These are phyloP conservation scores for Monilinia laxa DNA, from an alignment of 2,329 filamentous ascomycete genomes.

Conservation along the genomic window DNA sequence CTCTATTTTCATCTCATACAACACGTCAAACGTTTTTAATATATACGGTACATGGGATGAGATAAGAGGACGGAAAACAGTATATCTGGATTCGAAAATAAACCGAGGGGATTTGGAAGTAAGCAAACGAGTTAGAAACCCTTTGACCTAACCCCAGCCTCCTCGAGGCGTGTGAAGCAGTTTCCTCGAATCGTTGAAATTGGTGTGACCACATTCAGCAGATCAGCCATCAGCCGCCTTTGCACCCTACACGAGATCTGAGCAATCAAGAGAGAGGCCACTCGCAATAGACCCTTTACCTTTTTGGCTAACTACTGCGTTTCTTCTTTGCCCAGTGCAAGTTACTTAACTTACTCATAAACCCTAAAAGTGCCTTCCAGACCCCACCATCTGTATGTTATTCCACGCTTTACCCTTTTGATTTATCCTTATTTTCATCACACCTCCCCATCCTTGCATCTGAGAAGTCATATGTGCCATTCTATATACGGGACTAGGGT, in stretches of 20 bases:
- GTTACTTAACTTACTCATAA: constrained; percentile 18
- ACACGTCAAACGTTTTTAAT: constrained; percentile 6
- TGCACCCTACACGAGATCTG: constrained; percentile 25
- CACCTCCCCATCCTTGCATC: constrained; percentile 35
- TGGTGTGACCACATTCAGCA: constrained; percentile 33
- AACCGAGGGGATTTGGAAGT: background rate
- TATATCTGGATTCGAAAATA: constrained; percentile 4
- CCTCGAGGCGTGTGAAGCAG: constrained; percentile 24
- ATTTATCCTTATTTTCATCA: constrained; percentile 24
- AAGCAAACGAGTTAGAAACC: constrained; percentile 2
- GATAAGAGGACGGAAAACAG: constrained; percentile 3
- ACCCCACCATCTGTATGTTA: constrained; percentile 26
- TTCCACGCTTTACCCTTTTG: constrained; percentile 27
- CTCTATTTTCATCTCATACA: constrained; percentile 3
- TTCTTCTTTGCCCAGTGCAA: constrained; percentile 13
- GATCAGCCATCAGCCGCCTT: constrained; percentile 33
- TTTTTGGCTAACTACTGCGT: constrained; percentile 23
- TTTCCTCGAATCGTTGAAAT: constrained; percentile 27
- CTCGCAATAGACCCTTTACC: constrained; percentile 23
- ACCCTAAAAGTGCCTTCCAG: constrained; percentile 13
- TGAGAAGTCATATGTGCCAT: constrained; percentile 34
- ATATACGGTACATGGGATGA: constrained; percentile 19
- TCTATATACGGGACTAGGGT: constrained; percentile 14
- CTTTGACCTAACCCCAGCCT: constrained; percentile 22
- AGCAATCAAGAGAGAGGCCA: constrained; percentile 26